Evolutionary conservation across 78 protist genomes (phyloP).

Genomic region (Dictyostelium brefeldianum): DNA sequence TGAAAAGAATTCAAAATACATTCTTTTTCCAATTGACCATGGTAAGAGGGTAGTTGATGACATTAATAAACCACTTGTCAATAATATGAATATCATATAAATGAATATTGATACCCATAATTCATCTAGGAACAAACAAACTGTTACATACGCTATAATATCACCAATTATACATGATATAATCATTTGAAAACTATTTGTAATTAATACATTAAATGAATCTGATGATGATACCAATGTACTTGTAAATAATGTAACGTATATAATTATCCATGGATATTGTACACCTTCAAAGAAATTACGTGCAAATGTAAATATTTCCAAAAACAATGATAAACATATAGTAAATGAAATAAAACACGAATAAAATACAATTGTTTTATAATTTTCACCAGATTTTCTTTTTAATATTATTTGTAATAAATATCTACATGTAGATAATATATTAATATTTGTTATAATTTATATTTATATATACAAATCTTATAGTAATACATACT

Average conservation of each 20-base stretch:
- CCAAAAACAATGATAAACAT: conserved; percentile 11
- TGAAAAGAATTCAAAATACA: conserved; percentile 32
- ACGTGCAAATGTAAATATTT: background rate
- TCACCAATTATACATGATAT: conserved; percentile 27
- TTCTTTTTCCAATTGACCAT: conserved; percentile 18
- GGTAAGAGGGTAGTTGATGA: background rate
- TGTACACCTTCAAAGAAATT: background rate
- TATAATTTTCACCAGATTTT: background rate
- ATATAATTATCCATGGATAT: conserved; percentile 6
- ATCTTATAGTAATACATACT: background rate
- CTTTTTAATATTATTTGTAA: conserved; percentile 1
- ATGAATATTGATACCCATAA: conserved; percentile 7
- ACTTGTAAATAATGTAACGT: conserved; percentile 1
- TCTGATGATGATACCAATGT: conserved; percentile 30
- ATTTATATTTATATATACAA: background rate
- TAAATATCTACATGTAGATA: conserved; percentile 16
- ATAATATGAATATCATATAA: background rate
- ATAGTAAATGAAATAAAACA: conserved; percentile 24
- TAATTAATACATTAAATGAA: conserved; percentile 8
- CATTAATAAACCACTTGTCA: background rate
- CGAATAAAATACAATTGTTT: conserved; percentile 25
- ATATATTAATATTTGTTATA: too few species aligned
- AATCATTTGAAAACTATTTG: background rate
- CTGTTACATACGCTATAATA: background rate
- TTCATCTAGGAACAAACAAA: background rate